These are phyloP conservation scores for Cladosporium sp. DNA, from an alignment of 2,329 filamentous ascomycete genomes.

Conservation along the genomic window DNA sequence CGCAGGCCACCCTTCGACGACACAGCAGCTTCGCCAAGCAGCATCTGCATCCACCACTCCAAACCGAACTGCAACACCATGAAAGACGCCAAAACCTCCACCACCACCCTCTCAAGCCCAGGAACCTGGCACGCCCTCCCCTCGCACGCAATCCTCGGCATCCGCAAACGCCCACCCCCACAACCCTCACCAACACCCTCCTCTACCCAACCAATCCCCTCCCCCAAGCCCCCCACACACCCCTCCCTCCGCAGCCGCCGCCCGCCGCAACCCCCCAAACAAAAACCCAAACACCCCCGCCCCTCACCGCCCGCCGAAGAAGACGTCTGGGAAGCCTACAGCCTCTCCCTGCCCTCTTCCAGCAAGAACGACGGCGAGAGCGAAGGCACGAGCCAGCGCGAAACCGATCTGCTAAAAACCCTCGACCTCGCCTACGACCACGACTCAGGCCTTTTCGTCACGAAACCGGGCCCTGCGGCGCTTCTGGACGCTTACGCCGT, in stretches of 20 bases:
- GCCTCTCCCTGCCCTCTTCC: conserved; percentile 37
- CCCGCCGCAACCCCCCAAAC: conserved; percentile 11
- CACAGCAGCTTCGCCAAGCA: neutral
- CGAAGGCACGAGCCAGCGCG: too few species aligned
- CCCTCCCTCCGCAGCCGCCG: conserved; percentile 24
- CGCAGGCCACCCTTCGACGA: neutral
- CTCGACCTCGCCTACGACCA: conserved; percentile 23
- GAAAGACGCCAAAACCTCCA: neutral
- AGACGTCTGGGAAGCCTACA: conserved; percentile 53
- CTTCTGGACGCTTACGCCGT: conserved; percentile 61
- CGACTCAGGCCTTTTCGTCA: conserved; percentile 60
- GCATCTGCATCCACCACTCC: neutral
- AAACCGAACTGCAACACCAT: conserved; percentile 3
- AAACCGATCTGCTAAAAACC: neutral
- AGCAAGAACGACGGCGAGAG: conserved; percentile 40
- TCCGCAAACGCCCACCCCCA: conserved; percentile 19
- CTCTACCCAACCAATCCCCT: conserved; percentile 7
- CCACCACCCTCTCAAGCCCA: conserved; percentile 5
- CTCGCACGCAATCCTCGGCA: conserved; percentile 24
- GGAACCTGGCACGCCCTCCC: conserved; percentile 21
- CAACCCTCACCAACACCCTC: conserved; percentile 7
- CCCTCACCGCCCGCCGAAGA: neutral
- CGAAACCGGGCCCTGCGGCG: conserved; percentile 60
- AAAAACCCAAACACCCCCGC: conserved; percentile 1
- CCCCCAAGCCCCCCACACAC: conserved; percentile 5